phyloP scores from a whole-genome alignment of 2,329 filamentous ascomycete genomes.

The Triangularia setosa region DNA sequence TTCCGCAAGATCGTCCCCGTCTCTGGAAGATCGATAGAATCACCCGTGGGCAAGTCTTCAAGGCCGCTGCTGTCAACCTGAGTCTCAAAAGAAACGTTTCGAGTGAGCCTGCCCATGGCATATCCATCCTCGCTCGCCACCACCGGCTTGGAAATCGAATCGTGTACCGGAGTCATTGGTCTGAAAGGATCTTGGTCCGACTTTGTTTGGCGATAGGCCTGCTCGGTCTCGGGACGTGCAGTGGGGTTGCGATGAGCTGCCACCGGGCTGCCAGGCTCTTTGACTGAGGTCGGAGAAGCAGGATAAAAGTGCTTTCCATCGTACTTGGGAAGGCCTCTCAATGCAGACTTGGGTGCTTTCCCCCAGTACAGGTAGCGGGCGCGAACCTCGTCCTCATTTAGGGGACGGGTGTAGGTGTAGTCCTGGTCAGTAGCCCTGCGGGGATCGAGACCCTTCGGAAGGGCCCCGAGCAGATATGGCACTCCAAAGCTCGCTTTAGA shows the following conservation, averaged over 20 bases:
- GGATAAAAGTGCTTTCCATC: constrained; percentile 63
- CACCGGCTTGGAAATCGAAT: constrained; percentile 9
- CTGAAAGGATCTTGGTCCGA: constrained; percentile 26
- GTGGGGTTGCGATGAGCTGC: not conserved
- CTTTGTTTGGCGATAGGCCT: constrained; percentile 17
- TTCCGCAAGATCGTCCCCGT: constrained; percentile 7
- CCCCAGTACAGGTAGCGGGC: constrained; percentile 61
- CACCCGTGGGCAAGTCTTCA: constrained; percentile 5
- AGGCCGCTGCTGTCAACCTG: constrained; percentile 20
- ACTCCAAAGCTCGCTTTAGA: constrained; percentile 9
- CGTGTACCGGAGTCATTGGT: constrained; percentile 20
- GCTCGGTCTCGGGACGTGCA: constrained; percentile 2
- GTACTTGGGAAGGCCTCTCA: constrained; percentile 57
- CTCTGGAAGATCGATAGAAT: constrained; percentile 12
- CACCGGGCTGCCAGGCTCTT: constrained; percentile 26
- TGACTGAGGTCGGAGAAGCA: constrained; percentile 50
- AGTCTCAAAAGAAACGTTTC: constrained; percentile 24
- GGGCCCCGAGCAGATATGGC: constrained; percentile 54
- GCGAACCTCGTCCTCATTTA: constrained; percentile 56
- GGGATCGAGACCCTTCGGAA: constrained; percentile 43
- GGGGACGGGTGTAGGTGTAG: constrained; percentile 52
- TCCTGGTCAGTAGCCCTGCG: constrained; percentile 42
- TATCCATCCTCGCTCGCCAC: constrained; percentile 20
- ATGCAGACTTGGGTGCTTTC: constrained; percentile 47
- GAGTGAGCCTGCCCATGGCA: constrained; percentile 15